Percentiles rank a stretch among this genome's conserved stretches.
These are phyloP conservation scores for Aspergillus pseudonomiae DNA, from an alignment of 2,329 filamentous ascomycete species.

Conservation along the genomic window DNA sequence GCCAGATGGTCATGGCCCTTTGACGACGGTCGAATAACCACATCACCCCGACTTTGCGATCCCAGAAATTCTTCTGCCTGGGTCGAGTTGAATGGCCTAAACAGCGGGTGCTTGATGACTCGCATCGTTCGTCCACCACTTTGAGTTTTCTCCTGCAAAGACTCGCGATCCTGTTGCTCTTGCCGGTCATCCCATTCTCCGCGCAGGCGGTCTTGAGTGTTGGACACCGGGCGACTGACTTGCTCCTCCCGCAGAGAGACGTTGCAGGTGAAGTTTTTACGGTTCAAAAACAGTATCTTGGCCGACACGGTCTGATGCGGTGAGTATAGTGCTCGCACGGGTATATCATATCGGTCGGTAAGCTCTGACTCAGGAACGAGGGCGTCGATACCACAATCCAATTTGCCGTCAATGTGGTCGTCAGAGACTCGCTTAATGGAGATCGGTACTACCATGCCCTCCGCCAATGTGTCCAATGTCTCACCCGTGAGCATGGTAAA, in stretches of 20 bases:
- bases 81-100: slow-evolving; percentile 86
- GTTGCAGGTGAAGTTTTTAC: slow-evolving; percentile 80
- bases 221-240: slow-evolving; percentile 71
- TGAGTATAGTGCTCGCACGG: slow-evolving; percentile 73
- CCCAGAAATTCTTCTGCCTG: slow-evolving; percentile 94
- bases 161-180: slow-evolving; percentile 80
- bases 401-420: slow-evolving; percentile 88
- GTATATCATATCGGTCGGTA: slow-evolving; percentile 67
- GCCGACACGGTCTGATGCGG: slow-evolving; percentile 83
- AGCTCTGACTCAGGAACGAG: slow-evolving; percentile 82
- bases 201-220: slow-evolving; percentile 69
- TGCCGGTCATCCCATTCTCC: slow-evolving; percentile 86
- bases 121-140: slow-evolving; percentile 82
- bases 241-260: slow-evolving; percentile 82
- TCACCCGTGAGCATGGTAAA: slow-evolving; percentile 98
- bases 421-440: slow-evolving; percentile 86
- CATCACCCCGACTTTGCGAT: slow-evolving; percentile 81
- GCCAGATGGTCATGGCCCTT: slow-evolving; percentile 95
- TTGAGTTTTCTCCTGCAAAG: slow-evolving; percentile 82
- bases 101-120: slow-evolving; percentile 97
- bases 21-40: slow-evolving; percentile 92
- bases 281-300: slow-evolving; percentile 85
- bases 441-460: slow-evolving; percentile 91
- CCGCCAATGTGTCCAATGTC: slow-evolving; percentile 77
- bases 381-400: slow-evolving; percentile 93